phyloP scores from a whole-genome alignment of 345 rosid species.

The Durio zibethinus region DNA sequence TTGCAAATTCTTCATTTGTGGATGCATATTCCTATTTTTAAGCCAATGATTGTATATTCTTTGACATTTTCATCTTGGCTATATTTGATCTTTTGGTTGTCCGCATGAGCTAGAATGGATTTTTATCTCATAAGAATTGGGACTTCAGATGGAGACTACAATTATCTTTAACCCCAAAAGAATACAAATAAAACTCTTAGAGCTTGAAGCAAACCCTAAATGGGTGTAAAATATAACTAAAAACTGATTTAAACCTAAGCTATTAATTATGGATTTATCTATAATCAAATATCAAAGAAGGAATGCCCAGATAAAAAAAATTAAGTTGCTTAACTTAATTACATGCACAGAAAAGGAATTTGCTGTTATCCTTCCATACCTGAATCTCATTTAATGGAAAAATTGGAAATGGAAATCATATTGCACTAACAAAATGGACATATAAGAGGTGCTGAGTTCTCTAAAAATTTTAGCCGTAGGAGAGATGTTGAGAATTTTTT shows the following conservation, averaged over 20 bases:
- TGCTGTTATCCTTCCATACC: not conserved
- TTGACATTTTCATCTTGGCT: not conserved
- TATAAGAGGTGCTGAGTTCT: not conserved
- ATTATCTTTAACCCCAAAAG: not conserved
- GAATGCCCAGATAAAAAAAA: not conserved
- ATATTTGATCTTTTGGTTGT: not conserved
- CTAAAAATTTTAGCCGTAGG: not conserved
- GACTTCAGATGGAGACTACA: not conserved
- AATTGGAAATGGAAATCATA: not conserved
- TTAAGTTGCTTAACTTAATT: not conserved
- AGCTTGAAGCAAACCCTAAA: not conserved
- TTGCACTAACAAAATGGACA: not conserved
- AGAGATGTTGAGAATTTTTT: not conserved
- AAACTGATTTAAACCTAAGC: not conserved
- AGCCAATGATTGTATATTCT: not conserved
- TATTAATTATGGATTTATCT: not conserved
- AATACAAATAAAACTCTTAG: not conserved
- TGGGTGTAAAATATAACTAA: not conserved
- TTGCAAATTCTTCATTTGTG: not conserved
- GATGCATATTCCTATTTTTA: not conserved
- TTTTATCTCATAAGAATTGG: not conserved
- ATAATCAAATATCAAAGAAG: not conserved
- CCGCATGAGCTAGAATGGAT: not conserved
- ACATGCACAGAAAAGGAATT: not conserved
- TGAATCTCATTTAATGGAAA: not conserved